Evolutionary conservation across 306 rosid genomes (phyloP), one percentile per base, ranked within the genome.

Genomic region (Purshia tridentata): DNA sequence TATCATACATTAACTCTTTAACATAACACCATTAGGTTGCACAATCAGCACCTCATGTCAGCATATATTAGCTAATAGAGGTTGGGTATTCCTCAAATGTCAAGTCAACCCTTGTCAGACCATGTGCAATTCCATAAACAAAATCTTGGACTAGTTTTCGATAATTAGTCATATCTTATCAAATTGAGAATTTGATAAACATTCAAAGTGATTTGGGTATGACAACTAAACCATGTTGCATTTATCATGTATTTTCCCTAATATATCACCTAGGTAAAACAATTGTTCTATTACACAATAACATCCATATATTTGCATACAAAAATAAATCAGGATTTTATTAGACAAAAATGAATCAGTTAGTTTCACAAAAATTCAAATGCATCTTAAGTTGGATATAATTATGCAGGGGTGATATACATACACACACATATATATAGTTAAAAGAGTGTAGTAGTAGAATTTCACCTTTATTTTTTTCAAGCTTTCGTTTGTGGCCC

Each of bases 391-490:
- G 61, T 19, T 19, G 2, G 1, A 4, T 41, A 6, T 37, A 41
- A 29, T 14, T 20, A 45, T 8, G 4, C 10, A 20, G 20, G 4
- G 41, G n/a, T 1, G 12, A 9, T 29, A 56, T 37, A 14, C 40
- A 14, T 9, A 16, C 0, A 44, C 64, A 23, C 29, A 58, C 9
- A 58, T 61, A 37, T 15, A 23, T 37, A 61, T 6, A 9, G 39
- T 1, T 8, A 14, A 60, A 7, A 58, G 37, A 61, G 40, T 12
- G 35, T 13, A 8, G 14, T 37, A 20, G 18, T 7, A 19, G 61
- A 37, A 55, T 29, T 40, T 78, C 77, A 91, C 97, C 98, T 91
- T 85, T 76, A 91, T 75, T 88, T 82, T 89, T 80, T 89, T 91
- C 75, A 87, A 82, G 77, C 82, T 86, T 83, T 79, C 86, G 58